Conservation (phyloP, 208 protist species). For the Leishmania lainsoni region DNA sequence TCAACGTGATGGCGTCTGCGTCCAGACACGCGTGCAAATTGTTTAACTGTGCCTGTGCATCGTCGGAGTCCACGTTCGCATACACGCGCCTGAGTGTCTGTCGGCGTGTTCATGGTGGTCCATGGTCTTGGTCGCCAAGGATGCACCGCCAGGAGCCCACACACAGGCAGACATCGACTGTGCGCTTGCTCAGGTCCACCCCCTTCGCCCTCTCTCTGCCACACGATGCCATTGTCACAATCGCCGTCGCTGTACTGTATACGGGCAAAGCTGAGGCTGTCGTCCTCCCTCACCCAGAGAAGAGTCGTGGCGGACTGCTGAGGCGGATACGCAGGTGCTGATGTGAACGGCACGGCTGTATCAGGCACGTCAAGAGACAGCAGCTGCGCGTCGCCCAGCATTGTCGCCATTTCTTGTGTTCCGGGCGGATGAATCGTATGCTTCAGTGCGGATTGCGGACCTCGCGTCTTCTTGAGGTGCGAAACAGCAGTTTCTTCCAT, state of each 20-base stretch:
- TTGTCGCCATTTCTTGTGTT: conserved; percentile 40
- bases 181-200: neutral
- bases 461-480: conserved; percentile 24
- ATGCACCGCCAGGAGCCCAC: neutral
- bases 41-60: neutral
- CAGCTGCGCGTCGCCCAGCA: conserved; percentile 11
- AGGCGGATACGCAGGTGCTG: neutral
- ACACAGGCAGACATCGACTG: neutral
- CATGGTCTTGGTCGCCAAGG: neutral
- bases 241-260: neutral
- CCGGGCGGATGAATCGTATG: conserved; percentile 33
- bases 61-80: neutral
- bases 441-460: conserved; percentile 41
- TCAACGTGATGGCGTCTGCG: neutral
- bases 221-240: neutral
- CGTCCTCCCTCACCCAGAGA: neutral
- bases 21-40: neutral
- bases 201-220: neutral
- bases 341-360: neutral
- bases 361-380: neutral
- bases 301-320: neutral
- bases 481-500: neutral
- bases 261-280: neutral
- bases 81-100: neutral
- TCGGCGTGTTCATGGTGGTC: neutral